A percentile compares a stretch with the other conserved stretches of the same genome.
These are phyloP conservation scores for Lasiodiplodia sp. DNA, from an alignment of 2,329 filamentous ascomycete species.

Conservation along the genomic window DNA sequence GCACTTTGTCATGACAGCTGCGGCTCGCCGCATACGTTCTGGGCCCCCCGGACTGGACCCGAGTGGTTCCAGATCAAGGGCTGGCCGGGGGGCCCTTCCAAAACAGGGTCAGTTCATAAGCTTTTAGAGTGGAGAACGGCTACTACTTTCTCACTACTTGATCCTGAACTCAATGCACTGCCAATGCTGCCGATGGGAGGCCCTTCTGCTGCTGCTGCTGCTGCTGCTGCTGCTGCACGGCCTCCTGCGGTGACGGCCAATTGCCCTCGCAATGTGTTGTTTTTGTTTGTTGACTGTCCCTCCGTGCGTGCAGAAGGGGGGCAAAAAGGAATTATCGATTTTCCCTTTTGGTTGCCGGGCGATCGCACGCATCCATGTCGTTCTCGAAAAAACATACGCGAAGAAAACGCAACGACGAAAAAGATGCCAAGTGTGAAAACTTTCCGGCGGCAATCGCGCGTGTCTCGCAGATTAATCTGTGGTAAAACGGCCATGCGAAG, in stretches of 20 bases:
- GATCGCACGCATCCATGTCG: not conserved
- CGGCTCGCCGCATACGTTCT: not conserved
- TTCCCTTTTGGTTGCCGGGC: not conserved
- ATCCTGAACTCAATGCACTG: not conserved
- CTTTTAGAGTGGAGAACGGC: not conserved
- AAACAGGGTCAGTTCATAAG: too few species aligned
- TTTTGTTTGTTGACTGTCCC: not conserved
- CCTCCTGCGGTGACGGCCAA: not conserved
- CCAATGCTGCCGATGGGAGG: not conserved
- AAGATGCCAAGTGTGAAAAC: not conserved
- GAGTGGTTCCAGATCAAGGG: not conserved
- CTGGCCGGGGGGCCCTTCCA: not conserved
- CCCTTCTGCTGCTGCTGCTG: not conserved
- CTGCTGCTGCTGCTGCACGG: not conserved
- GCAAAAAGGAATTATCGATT: not conserved
- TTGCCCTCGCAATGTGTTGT: not conserved
- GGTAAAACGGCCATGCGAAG: too few species aligned
- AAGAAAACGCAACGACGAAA: not conserved
- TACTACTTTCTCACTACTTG: too few species aligned
- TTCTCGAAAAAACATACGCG: not conserved
- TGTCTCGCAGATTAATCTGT: not conserved
- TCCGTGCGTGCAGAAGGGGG: not conserved
- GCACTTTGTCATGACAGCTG: conserved; percentile 1
- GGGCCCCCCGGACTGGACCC: not conserved
- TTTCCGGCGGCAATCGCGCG: not conserved